Percentiles rank a stretch among this genome's conserved stretches.
These are phyloP conservation scores for Jaminaea rosea DNA, from an alignment of 1,284 basidiomycete species.

Conservation along the genomic window DNA sequence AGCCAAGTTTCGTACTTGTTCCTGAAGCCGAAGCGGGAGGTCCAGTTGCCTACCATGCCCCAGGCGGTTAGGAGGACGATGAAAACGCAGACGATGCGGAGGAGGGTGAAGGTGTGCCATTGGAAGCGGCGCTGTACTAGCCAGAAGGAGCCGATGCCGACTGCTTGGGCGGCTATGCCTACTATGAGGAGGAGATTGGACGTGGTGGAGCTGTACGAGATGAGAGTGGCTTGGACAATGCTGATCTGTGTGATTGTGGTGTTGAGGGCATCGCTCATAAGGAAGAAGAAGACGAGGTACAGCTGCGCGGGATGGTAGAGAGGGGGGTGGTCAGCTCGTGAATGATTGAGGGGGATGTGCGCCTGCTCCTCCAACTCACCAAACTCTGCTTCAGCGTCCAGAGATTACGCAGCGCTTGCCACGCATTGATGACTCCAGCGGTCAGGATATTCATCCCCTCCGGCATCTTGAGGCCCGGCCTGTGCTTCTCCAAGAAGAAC, in stretches of 20 bases:
- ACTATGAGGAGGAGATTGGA: constrained; percentile 63
- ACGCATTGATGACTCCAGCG: constrained; percentile 51
- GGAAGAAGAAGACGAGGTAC: constrained; percentile 59
- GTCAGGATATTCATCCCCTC: constrained; percentile 59
- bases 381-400: constrained; percentile 23
- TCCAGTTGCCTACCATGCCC: constrained; percentile 81
- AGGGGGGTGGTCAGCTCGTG: constrained; percentile 9
- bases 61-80: constrained; percentile 70
- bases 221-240: constrained; percentile 71
- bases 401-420: constrained; percentile 53
- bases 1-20: constrained; percentile 12
- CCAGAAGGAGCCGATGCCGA: constrained; percentile 63
- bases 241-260: constrained; percentile 69
- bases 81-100: constrained; percentile 65
- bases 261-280: constrained; percentile 70
- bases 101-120: constrained; percentile 58
- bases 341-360: constrained; percentile 11
- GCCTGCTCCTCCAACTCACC: no score
- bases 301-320: no score
- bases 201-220: constrained; percentile 62
- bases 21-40: constrained; percentile 56
- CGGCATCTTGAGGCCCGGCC: constrained; percentile 51
- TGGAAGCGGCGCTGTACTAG: constrained; percentile 68
- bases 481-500: constrained; percentile 53
- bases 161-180: constrained; percentile 63